Conservation (phyloP, 768 basidiomycete species). For the Amanita brunnescens region DNA sequence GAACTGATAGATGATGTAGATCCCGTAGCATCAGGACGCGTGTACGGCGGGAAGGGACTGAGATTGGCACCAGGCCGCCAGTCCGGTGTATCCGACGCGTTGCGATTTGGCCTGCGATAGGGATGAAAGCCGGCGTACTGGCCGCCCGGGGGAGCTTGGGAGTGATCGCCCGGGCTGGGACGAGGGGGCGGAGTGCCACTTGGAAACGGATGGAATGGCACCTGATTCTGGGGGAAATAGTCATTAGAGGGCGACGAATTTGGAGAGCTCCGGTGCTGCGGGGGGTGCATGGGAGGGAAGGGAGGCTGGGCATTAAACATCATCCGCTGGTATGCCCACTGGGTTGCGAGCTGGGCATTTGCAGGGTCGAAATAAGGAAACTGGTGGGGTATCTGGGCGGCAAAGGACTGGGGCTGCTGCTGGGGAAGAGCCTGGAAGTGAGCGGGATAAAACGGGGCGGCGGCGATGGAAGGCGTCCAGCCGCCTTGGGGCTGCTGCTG, state of each 20-base stretch:
- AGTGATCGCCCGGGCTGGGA: constrained; percentile 27
- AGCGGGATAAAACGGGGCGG: constrained; percentile 69
- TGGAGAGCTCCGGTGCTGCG: constrained; percentile 34
- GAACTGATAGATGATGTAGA: constrained; percentile 78
- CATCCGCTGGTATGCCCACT: constrained; percentile 92
- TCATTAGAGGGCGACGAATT: constrained; percentile 33
- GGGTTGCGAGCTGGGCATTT: constrained; percentile 68
- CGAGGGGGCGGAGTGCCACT: constrained; percentile 65
- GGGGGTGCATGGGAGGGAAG: constrained; percentile 36
- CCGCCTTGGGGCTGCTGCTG: constrained; percentile 62
- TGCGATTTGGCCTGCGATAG: constrained; percentile 63
- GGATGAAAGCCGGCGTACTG: constrained; percentile 66
- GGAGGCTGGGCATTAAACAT: constrained; percentile 66
- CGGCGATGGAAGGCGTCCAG: constrained; percentile 61
- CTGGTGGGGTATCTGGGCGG: constrained; percentile 37
- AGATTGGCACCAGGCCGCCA: constrained; percentile 36
- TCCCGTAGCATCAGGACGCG: constrained; percentile 68
- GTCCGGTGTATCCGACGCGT: constrained; percentile 30
- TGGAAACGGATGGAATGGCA: constrained; percentile 56
- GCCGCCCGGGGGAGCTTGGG: constrained; percentile 20
- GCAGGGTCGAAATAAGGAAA: constrained; percentile 66
- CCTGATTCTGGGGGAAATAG: constrained; percentile 50
- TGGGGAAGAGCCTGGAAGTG: constrained; percentile 69
- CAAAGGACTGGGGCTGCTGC: constrained; percentile 42
- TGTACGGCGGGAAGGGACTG: constrained; percentile 68